Base-by-base conservation (phyloP, 1,139 yeast genomes). In the Kazachstania sp. region DNA sequence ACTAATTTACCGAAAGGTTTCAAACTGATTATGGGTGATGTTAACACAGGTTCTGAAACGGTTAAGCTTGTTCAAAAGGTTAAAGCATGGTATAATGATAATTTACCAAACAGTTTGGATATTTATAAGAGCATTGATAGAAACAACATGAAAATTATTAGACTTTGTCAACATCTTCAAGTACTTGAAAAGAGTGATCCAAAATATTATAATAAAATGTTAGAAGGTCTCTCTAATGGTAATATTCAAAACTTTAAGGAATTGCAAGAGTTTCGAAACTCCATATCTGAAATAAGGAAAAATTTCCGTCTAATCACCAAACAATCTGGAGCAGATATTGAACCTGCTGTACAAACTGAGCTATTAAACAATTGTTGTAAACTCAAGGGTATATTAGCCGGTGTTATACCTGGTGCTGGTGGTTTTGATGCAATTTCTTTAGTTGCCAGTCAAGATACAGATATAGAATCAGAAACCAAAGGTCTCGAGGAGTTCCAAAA, bases 381-480 rank as follows among this genome's bases (percentile, higher is more conserved):
- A 23, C 54, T 85, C 16, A 71, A 71, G 0, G 98, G 98, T 12
- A 94, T 88, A 38, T 59, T 90, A 20, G 95, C 96, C 0, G 97
- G 96, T 11, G 94, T 92, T 31, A 95, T 92, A 3, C 98, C 98
- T 0, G 98, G 98, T 2, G 98, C 98, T 0, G 98, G 98, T 20
- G 98, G 98, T 0, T 85, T 79, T 62, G 98, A 92, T 69, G 98
- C 98, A 0, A 78, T 92, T 37, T 77, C 95, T 50, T 61, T 90
- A 30, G 66, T 92, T 32, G 83, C 83, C 3, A 68, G 77, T 3
- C 80, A 75, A 29, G 63, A 66, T 1, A 66, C 78, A 4, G 50
- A 60, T 2, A 69, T 86, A 41, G 57, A 66, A 13, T 49, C 52
- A 3, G 58, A 60, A 3, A 73, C 80, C 0, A 51, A 55, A 1